These are phyloP conservation scores for Candida tropicalis DNA, from an alignment of 1,139 yeast species.

Conservation along the genomic window DNA sequence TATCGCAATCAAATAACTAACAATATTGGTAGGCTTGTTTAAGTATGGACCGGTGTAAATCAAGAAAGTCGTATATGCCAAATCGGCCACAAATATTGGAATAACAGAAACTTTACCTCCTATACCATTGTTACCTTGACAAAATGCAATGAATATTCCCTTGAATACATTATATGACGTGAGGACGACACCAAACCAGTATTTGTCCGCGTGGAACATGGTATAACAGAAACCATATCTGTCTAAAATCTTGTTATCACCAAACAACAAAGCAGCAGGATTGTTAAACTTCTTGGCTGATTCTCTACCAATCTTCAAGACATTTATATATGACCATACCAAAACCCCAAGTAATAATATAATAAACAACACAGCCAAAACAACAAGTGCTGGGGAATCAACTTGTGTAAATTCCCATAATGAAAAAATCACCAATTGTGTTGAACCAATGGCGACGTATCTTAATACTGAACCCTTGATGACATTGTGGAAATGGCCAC, in stretches of 20 bases:
- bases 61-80: slow-evolving; percentile 59
- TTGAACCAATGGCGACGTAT: slow-evolving; percentile 73
- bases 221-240: slow-evolving; percentile 80
- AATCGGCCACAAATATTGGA: slow-evolving; percentile 64
- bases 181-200: slow-evolving; percentile 73
- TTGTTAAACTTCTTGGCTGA: slow-evolving; percentile 60
- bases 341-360: slow-evolving; percentile 56
- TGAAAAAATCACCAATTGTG: slow-evolving; percentile 68
- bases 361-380: slow-evolving; percentile 65
- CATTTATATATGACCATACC: slow-evolving; percentile 62
- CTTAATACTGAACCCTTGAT: slow-evolving; percentile 70
- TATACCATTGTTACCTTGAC: slow-evolving; percentile 50
- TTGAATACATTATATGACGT: slow-evolving; percentile 58
- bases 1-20: slow-evolving; percentile 63
- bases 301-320: slow-evolving; percentile 54
- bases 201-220: slow-evolving; percentile 74
- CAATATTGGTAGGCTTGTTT: slow-evolving; percentile 70
- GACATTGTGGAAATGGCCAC: slow-evolving; percentile 54
- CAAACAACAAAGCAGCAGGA: slow-evolving; percentile 79
- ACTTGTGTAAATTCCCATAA: slow-evolving; percentile 72
- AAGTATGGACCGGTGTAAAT: slow-evolving; percentile 65
- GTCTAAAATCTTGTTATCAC: slow-evolving; percentile 63
- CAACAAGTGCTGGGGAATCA: slow-evolving; percentile 78
- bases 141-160: slow-evolving; percentile 65
- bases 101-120: slow-evolving; percentile 67